Conservation (phyloP, 352 stramenopile species). For the Phytophthora quininea region DNA sequence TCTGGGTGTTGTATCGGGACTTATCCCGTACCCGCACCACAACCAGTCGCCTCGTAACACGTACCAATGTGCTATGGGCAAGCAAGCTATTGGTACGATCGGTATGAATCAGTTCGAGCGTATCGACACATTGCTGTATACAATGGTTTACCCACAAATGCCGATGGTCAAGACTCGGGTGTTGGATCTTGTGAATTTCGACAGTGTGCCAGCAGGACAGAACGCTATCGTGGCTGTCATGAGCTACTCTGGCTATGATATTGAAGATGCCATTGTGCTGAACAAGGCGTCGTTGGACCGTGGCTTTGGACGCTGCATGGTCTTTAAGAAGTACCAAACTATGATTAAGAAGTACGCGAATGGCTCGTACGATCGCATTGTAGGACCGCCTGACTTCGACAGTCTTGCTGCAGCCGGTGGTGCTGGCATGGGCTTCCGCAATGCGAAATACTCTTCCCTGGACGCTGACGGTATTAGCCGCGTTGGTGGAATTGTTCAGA, state of each 20-base stretch:
- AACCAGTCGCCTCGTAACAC: constrained; percentile 99
- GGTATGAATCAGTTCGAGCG: constrained; percentile 99
- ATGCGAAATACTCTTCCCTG: constrained; percentile 93
- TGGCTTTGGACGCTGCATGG: constrained; percentile 99
- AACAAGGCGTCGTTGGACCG: constrained; percentile 98
- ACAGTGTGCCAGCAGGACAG: constrained; percentile 97
- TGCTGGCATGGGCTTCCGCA: constrained; percentile 75
- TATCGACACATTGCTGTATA: constrained; percentile 99
- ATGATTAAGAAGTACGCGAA: constrained; percentile 98
- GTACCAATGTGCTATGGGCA: constrained; percentile 99
- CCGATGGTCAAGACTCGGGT: constrained; percentile 99
- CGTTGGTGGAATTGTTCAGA: constrained; percentile 89
- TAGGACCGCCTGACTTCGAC: constrained; percentile 90
- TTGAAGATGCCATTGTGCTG: constrained; percentile 99
- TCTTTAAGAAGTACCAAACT: constrained; percentile 98
- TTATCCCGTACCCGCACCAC: constrained; percentile 99
- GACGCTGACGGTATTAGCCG: constrained; percentile 97
- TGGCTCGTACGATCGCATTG: constrained; percentile 95
- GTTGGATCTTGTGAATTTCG: constrained; percentile 98
- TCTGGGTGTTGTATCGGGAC: constrained; percentile 97
- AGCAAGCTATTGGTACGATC: constrained; percentile 99
- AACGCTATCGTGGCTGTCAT: constrained; percentile 99
- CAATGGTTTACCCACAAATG: constrained; percentile 99
- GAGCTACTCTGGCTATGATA: constrained; percentile 99
- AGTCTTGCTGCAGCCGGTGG: constrained; percentile 61